phyloP scores from a whole-genome alignment of 1,139 yeast species.

The Magnusiomyces ingens region DNA sequence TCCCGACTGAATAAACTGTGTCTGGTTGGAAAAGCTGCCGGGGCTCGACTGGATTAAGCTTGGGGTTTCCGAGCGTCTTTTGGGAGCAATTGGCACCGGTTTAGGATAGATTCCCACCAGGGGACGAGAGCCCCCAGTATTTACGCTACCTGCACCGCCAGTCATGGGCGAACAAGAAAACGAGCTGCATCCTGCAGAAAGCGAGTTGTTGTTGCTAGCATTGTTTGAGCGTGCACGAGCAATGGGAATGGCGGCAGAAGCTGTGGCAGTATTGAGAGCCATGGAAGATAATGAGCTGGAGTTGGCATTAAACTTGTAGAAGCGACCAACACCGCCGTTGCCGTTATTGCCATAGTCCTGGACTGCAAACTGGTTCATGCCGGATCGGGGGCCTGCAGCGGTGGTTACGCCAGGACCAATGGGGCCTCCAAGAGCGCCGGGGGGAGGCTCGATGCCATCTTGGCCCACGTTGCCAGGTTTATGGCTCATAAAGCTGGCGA shows the following conservation, averaged over 20 bases:
- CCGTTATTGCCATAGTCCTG: too few relatives aligned
- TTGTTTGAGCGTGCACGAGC: background rate
- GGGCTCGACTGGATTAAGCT: too few relatives aligned
- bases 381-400: conserved; percentile 1
- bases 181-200: background rate
- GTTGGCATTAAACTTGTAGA: background rate
- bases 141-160: background rate
- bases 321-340: too few relatives aligned
- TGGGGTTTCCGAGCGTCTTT: background rate
- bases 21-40: too few relatives aligned
- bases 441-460: too few relatives aligned
- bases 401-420: conserved; percentile 1
- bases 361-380: too few relatives aligned
- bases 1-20: too few relatives aligned
- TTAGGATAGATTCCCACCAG: conserved; percentile 1
- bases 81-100: conserved; percentile 14
- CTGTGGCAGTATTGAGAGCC: conserved; percentile 13
- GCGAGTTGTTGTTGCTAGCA: background rate
- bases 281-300: conserved; percentile 8
- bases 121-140: background rate
- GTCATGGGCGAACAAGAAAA: background rate
- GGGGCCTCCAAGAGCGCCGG: background rate
- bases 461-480: too few relatives aligned
- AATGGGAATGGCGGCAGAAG: conserved; percentile 15
- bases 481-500: too few relatives aligned